Conservation (phyloP, 2,329 filamentous ascomycete genomes). For the Sarocladium strictum region DNA sequence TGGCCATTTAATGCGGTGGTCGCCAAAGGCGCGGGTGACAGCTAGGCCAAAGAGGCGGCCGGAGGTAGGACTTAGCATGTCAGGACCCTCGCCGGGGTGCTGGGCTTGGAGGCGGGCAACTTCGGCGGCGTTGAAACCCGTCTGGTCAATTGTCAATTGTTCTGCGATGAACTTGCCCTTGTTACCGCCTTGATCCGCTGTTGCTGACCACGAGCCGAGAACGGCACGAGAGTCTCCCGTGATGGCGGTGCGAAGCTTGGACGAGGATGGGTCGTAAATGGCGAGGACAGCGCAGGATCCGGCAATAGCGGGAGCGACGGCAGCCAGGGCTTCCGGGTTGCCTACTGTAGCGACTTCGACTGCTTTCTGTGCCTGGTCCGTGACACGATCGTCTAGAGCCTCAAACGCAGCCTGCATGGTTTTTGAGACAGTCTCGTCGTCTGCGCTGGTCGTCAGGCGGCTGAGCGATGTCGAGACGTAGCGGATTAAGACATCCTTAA, state of each 20-base stretch:
- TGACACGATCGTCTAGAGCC: slow-evolving; percentile 52
- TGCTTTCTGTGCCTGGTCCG: slow-evolving; percentile 27
- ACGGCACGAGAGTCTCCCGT: slow-evolving; percentile 64
- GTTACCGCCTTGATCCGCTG: slow-evolving; percentile 18
- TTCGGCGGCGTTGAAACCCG: slow-evolving; percentile 56
- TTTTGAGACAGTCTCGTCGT: slow-evolving; percentile 29
- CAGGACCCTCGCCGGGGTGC: slow-evolving; percentile 56
- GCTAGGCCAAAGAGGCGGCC: slow-evolving; percentile 57
- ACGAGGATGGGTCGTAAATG: slow-evolving; percentile 49
- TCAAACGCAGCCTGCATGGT: slow-evolving; percentile 54
- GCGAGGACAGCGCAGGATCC: slow-evolving; percentile 61
- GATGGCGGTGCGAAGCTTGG: slow-evolving; percentile 55
- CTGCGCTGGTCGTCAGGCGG: slow-evolving; percentile 32
- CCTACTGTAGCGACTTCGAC: slow-evolving; percentile 23
- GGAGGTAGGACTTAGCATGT: slow-evolving; percentile 33
- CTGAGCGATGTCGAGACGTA: slow-evolving; percentile 32
- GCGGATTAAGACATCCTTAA: slow-evolving; percentile 35
- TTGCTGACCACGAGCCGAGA: slow-evolving; percentile 41
- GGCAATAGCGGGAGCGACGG: slow-evolving; percentile 30
- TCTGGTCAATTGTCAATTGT: slow-evolving; percentile 59
- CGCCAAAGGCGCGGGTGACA: slow-evolving; percentile 62
- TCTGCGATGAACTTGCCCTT: slow-evolving; percentile 41
- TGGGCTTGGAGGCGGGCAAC: slow-evolving; percentile 45
- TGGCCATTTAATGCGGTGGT: slow-evolving; percentile 63
- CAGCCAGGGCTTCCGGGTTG: slow-evolving; percentile 20